phyloP scores from a whole-genome alignment of 1,284 basidiomycete genomes.

The Pascua sp. region DNA sequence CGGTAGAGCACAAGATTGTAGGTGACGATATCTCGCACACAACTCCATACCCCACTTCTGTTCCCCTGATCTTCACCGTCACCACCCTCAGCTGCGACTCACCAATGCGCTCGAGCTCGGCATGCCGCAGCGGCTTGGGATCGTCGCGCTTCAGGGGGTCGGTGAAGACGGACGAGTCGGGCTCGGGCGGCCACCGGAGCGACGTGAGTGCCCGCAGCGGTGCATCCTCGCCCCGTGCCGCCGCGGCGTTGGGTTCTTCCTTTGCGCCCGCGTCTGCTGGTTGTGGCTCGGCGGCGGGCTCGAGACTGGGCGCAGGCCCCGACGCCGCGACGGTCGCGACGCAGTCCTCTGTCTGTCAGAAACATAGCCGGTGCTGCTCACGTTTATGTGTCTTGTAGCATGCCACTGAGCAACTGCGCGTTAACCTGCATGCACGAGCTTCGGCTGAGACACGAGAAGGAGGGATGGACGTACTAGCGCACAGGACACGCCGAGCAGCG shows the following conservation, averaged over 20 bases:
- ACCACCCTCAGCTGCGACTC: constrained; percentile 7
- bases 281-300: neutral
- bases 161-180: constrained; percentile 38
- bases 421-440: constrained; percentile 8
- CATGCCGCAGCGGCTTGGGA: constrained; percentile 42
- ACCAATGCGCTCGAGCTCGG: constrained; percentile 46
- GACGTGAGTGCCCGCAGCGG: constrained; percentile 29
- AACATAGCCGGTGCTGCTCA: constrained; percentile 8
- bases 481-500: constrained; percentile 42
- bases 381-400: constrained; percentile 48
- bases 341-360: constrained; percentile 8
- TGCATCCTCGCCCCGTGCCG: neutral
- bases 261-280: neutral
- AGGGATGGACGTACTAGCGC: constrained; percentile 31
- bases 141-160: constrained; percentile 45
- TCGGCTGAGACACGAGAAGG: neutral
- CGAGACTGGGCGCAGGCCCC: constrained; percentile 8
- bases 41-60: no score
- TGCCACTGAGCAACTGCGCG: constrained; percentile 45
- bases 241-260: constrained; percentile 1
- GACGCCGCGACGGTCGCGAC: neutral
- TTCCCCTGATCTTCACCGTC: no score
- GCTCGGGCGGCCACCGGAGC: constrained; percentile 45
- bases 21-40: neutral
- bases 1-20: neutral